phyloP scores from a whole-genome alignment of 2,329 filamentous ascomycete genomes.

The Herpomyces periplanetae region DNA sequence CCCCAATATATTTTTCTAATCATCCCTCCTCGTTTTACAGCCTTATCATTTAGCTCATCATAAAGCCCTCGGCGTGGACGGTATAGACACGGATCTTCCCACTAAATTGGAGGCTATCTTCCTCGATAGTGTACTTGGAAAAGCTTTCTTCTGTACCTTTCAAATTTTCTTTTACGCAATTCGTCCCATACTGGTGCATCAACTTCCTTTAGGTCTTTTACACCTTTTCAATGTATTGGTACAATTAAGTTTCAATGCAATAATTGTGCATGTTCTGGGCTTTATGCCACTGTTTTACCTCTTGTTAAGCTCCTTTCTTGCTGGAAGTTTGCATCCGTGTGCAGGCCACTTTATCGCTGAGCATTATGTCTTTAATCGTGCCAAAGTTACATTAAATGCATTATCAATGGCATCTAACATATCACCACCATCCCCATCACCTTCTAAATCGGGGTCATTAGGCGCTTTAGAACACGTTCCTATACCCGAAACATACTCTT shows the following conservation, averaged over 20 bases:
- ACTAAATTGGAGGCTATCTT: conserved; percentile 66
- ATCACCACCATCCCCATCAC: conserved; percentile 16
- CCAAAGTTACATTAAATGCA: conserved; percentile 19
- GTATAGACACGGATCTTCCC: conserved; percentile 76
- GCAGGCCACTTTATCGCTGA: conserved; percentile 96
- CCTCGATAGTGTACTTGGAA: conserved; percentile 72
- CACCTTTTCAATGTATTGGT: conserved; percentile 41
- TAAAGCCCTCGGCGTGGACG: conserved; percentile 86
- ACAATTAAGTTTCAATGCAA: conserved; percentile 37
- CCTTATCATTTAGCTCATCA: conserved; percentile 96
- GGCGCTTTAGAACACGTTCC: too few relatives aligned
- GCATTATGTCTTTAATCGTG: conserved; percentile 17
- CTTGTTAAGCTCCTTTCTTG: conserved; percentile 58
- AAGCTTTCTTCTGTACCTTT: conserved; percentile 96
- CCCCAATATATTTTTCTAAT: conserved; percentile 4
- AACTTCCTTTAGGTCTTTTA: conserved; percentile 45
- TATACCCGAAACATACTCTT: conserved; percentile 75
- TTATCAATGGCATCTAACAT: conserved; percentile 16
- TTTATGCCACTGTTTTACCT: conserved; percentile 35
- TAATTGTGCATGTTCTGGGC: conserved; percentile 20
- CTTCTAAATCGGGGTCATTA: too few relatives aligned
- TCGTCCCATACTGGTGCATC: conserved; percentile 74
- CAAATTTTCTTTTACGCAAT: conserved; percentile 96
- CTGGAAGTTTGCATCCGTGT: conserved; percentile 65
- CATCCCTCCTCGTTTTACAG: conserved; percentile 11